Evolutionary conservation across 1,284 basidiomycete species (phyloP), one percentile per base, ranked within the genome.

Genomic region (Cryptococcus amylolentus): DNA sequence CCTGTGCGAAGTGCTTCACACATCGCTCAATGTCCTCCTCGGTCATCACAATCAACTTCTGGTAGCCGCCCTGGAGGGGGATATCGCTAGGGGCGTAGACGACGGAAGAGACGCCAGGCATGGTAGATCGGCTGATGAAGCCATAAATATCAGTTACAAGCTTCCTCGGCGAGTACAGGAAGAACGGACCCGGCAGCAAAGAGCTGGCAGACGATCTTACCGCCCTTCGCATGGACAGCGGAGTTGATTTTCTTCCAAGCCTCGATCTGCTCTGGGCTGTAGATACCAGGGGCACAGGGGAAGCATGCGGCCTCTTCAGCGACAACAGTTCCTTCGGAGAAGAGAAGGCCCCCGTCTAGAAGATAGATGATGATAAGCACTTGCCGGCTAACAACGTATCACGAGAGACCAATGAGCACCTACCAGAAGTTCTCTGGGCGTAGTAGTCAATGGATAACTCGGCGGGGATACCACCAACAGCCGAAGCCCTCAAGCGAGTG

Each of bases 191-290:
- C 82, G 2, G 81, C 64, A 2, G 80, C 79, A 80, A 80, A 81
- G 0, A 82, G 66, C 60, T 84, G 82, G 2, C 76, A 42, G 65
- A 71, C 81, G 56, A 83, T 79, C 65, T 66, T 75, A 0, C 76
- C 79, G 6, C 70, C 78, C 39, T 80, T 78, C 0, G 65, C 70
- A 58, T 83, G 81, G 3, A 80, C 78, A 5, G 69, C 73, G 45
- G 75, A 70, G 8, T 69, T 72, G 23, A 79, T 63, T 76, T 78
- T 55, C 45, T 66, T 68, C 67, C 67, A 67, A 3, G 20, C 52
- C 6, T 54, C 52, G 38, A 63, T 46, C 51, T 67, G 66, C 26
- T 60, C 58, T 3, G 42, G 28, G 2, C 56, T 49, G 44, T 60
- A 62, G 42, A 67, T 60, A 18, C 66, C 67, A 16, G 49, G 49